Evolutionary conservation across 345 rosid species (phyloP), one percentile per base, ranked within the genome.

Genomic region (Garcia nutans): DNA sequence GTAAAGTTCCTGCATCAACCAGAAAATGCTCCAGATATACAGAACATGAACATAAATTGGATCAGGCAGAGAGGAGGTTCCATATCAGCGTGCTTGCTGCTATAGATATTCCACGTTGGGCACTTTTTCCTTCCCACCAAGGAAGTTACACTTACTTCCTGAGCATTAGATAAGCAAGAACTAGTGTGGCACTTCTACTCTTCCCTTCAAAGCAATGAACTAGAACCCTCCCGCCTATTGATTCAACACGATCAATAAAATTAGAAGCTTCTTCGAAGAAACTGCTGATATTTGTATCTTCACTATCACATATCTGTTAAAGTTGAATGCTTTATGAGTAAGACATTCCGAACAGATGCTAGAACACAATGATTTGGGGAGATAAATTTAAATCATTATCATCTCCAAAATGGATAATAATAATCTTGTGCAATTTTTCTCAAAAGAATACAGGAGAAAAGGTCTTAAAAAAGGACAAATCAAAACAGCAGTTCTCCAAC

Each of bases 191-290:
- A 80, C 99, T 96, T 86, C 98, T 91, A 85, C 99, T 96, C 80
- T 85, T 92, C 78, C 99, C 99, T 85, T 96, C 99, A 42, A 96
- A 96, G 87, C 99, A 96, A 81, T 96, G 99, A 78, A 96, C 97
- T 70, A 96, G 82, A 61, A 93, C 79, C 85, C 80, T 89, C 75
- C 94, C 93, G 3, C 93, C 93, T 52, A 72, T 81, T 78, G 89
- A 85, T 80, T 93, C 99, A 1, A 94, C 97, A 73, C 86, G 85
- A 76, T 93, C 92, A 64, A 93, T 93, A 68, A 89, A 92, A 78
- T 89, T 87, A 16, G 85, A 89, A 60, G 93, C 99, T 84, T 93
- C 98, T 77, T 82, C 87, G 77, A 96, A 93, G 84, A 96, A 88
- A 31, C 85, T 81, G 82, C 88, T 82, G 67, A 96, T 96, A 70